These are phyloP conservation scores for Melampsora larici-populina DNA, from an alignment of 1,284 basidiomycete species.

Conservation along the genomic window DNA sequence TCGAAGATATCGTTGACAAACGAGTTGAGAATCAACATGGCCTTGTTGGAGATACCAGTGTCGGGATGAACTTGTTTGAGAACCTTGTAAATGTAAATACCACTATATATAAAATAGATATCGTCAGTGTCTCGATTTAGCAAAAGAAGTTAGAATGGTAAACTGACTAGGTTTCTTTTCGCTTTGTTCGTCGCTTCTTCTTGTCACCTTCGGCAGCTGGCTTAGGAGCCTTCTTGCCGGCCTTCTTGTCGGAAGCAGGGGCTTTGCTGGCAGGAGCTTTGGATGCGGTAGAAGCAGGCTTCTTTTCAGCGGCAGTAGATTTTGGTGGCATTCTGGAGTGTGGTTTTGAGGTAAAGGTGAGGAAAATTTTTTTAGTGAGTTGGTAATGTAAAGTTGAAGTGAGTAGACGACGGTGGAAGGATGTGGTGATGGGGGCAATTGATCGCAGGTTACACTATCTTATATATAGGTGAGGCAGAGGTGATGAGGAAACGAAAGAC, in stretches of 20 bases:
- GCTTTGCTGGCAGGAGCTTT: conserved; percentile 59
- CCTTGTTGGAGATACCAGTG: conserved; percentile 58
- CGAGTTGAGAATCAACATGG: conserved; percentile 54
- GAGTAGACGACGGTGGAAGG: not conserved
- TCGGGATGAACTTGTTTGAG: conserved; percentile 61
- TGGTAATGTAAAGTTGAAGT: conserved; percentile 16
- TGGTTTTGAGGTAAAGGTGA: not conserved
- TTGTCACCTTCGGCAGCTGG: conserved; percentile 63
- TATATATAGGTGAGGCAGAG: too few species aligned
- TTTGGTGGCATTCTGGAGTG: conserved; percentile 29
- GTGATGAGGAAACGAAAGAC: too few species aligned
- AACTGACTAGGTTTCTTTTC: conserved; percentile 60
- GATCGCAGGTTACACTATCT: too few species aligned
- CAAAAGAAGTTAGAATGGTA: not conserved
- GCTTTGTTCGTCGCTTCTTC: conserved; percentile 61
- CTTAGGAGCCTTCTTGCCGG: conserved; percentile 63
- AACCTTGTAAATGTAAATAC: conserved; percentile 58
- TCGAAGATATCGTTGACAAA: conserved; percentile 59
- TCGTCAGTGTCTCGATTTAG: conserved; percentile 46
- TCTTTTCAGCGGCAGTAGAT: conserved; percentile 51
- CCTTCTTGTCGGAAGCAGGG: conserved; percentile 54
- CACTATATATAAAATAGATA: conserved; percentile 20
- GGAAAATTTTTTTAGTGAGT: conserved; percentile 23
- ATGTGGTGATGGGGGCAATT: not conserved
- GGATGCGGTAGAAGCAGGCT: conserved; percentile 60